These are phyloP conservation scores for Hansenula lynferdii DNA, from an alignment of 1,139 yeast genomes.

Conservation along the genomic window DNA sequence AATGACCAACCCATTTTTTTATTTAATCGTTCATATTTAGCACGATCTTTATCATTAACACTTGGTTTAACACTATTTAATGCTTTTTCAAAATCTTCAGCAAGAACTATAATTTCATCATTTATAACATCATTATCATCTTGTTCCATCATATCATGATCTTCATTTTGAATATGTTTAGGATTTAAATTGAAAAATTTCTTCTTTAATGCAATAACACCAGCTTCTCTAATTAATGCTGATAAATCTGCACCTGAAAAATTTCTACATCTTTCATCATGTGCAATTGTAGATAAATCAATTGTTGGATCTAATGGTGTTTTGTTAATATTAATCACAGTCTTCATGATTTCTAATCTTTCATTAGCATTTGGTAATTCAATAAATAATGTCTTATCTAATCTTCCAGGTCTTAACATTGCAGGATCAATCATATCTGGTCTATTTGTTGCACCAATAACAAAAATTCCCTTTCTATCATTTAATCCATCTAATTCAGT, in stretches of 20 bases:
- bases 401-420: constrained; percentile 94
- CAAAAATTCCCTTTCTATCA: constrained; percentile 89
- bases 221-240: constrained; percentile 88
- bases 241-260: constrained; percentile 97
- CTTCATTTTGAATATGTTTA: constrained; percentile 29
- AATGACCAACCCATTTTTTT: constrained; percentile 54
- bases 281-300: constrained; percentile 56
- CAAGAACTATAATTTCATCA: constrained; percentile 48
- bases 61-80: constrained; percentile 78
- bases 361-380: constrained; percentile 81
- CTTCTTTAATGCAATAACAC: constrained; percentile 77
- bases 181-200: constrained; percentile 44
- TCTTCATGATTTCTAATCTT: constrained; percentile 72
- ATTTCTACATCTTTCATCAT: constrained; percentile 76
- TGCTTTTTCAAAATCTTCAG: constrained; percentile 67
- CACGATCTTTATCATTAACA: constrained; percentile 82
- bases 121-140: constrained; percentile 22
- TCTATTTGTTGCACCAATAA: constrained; percentile 94
- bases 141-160: constrained; percentile 39
- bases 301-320: constrained; percentile 73
- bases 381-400: constrained; percentile 88
- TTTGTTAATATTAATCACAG: constrained; percentile 64
- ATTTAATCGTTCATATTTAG: constrained; percentile 62
- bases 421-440: constrained; percentile 99
- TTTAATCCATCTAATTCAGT: constrained; percentile 94